Base-by-base conservation (phyloP, 257 asterid genomes). In the Ocimum tenuiflorum region DNA sequence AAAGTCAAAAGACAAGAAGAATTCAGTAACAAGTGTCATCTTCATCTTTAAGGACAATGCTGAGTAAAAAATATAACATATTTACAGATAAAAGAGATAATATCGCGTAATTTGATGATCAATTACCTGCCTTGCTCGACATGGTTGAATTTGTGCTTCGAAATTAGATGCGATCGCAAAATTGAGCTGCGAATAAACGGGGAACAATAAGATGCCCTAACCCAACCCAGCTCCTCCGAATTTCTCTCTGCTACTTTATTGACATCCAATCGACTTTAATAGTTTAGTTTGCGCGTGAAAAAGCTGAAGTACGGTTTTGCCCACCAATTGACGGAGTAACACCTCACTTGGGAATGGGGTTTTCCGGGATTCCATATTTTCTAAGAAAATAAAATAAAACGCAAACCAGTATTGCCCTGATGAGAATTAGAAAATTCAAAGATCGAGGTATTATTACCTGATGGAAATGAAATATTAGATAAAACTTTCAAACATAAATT, bases 61-160 rank as follows among this genome's bases (percentile, higher is more conserved):
- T 41, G 4, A 12, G 11, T 19, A 8, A 4, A 3, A 1, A 27
- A 31, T 31, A 31, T 7, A 5, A 31, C 0, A 7, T 31, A 3
- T 31, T 31, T 7, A 61, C 12, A 3, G 1, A 63, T 15, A 23
- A 20, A 24, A 17, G 4, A 53, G 24, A 31, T 9, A 4, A 27
- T 9, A 22, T 17, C 18, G 15, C 45, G 38, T 3, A 31, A 31
- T 57, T 24, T 65, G 31, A 35, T 6, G 36, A 19, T n/a, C 22
- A 13, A 46, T 62, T 71, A 82, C 87, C 87, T 77, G 68, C 83
- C 80, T 82, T 79, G 42, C 75, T 39, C 23, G 86, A 79, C 88
- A 82, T 82, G 70, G 64, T 69, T 51, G 51, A 56, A 19, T 47
- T 17, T 68, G 49, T 76, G 82, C 77, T 65, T 71, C 77, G 83